Conservation (phyloP, 2,329 filamentous ascomycete species). For the Fusarium torreyae region DNA sequence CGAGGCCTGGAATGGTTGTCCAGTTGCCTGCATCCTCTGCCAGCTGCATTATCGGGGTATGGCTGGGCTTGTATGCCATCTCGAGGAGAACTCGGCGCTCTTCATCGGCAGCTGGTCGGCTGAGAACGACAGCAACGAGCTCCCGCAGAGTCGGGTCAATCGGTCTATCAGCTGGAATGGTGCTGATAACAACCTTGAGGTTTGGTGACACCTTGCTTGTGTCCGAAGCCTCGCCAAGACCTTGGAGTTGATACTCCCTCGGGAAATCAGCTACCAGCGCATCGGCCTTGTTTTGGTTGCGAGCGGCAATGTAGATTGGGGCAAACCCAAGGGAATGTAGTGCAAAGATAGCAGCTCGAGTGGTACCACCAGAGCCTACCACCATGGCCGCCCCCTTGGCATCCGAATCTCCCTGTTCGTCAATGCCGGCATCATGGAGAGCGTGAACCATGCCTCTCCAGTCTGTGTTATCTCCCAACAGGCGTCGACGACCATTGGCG, state of each 20-base stretch:
- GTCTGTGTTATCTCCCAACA: conserved; percentile 94
- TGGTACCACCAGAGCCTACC: conserved; percentile 92
- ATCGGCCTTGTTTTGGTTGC: conserved; percentile 78
- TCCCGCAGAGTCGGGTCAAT: conserved; percentile 81
- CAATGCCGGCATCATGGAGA: conserved; percentile 77
- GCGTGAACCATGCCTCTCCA: conserved; percentile 92
- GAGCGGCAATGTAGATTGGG: conserved; percentile 89
- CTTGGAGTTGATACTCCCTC: conserved; percentile 76
- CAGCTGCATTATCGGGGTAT: conserved; percentile 88
- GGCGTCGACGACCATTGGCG: conserved; percentile 62
- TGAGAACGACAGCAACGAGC: conserved; percentile 71
- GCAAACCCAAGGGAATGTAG: conserved; percentile 86
- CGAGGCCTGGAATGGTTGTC: conserved; percentile 87
- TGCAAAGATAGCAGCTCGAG: conserved; percentile 91
- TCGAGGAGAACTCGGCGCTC: conserved; percentile 80
- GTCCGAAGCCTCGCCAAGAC: conserved; percentile 68
- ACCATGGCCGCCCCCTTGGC: conserved; percentile 84
- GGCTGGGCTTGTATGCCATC: conserved; percentile 94
- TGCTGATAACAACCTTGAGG: conserved; percentile 82
- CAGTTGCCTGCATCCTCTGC: conserved; percentile 81
- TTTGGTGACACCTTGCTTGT: conserved; percentile 66
- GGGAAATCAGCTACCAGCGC: conserved; percentile 82
- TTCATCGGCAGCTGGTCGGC: conserved; percentile 54
- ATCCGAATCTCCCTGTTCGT: conserved; percentile 50
- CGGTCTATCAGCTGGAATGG: conserved; percentile 89